These are phyloP conservation scores for Didymella sp. DNA, from an alignment of 2,329 filamentous ascomycete genomes.

Conservation along the genomic window DNA sequence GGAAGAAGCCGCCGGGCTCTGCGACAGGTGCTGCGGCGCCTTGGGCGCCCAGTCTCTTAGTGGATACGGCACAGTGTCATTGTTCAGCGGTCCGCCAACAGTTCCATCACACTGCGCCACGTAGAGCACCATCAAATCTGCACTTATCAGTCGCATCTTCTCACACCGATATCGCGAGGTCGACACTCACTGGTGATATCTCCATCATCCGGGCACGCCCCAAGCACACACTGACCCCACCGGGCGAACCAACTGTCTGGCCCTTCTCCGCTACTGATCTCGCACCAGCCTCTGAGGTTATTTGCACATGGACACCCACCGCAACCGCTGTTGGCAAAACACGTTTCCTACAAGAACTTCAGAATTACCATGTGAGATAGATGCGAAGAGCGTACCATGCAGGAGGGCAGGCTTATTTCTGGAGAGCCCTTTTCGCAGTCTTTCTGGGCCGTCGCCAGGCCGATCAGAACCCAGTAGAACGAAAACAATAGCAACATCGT, in stretches of 20 bases:
- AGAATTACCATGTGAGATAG: not conserved
- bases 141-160: not conserved
- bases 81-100: constrained; percentile 1
- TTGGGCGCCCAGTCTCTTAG: not conserved
- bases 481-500: not conserved
- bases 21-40: not conserved
- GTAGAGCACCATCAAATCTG: constrained; percentile 5
- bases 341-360: not conserved
- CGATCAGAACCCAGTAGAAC: not conserved
- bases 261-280: not conserved
- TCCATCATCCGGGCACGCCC: not conserved
- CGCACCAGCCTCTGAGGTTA: constrained; percentile 10
- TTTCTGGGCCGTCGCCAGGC: not conserved
- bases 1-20: not conserved
- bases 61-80: constrained; percentile 3
- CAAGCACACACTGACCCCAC: not conserved
- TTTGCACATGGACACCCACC: not conserved
- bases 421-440: not conserved
- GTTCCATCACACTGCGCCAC: constrained; percentile 3
- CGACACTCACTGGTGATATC: constrained; percentile 4
- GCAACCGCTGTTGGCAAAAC: not conserved
- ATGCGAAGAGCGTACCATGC: not conserved
- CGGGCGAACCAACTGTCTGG: constrained; percentile 4
- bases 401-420: constrained; percentile 1
- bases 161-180: too few species aligned